phyloP scores from a whole-genome alignment of 2,329 filamentous ascomycete species.

The Aquanectria penicillioides region DNA sequence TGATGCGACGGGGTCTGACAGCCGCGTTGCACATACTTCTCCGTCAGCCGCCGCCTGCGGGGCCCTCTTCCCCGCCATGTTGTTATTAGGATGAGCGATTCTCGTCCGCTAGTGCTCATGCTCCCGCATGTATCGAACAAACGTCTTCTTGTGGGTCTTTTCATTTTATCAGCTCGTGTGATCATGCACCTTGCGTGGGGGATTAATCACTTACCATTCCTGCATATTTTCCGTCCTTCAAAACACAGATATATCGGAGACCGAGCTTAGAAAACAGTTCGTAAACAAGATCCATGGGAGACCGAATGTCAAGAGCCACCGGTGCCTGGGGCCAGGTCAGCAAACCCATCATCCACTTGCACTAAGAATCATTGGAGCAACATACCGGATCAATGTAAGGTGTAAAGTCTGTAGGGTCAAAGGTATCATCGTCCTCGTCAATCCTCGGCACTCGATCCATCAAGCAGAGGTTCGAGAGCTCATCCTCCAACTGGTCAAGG shows the following conservation, averaged over 20 bases:
- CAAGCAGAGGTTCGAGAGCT: constrained; percentile 78
- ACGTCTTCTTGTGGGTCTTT: constrained; percentile 92
- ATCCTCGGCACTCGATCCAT: constrained; percentile 77
- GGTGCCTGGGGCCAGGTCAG: constrained; percentile 69
- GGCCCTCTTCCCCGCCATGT: too few species aligned
- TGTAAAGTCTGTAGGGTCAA: constrained; percentile 85
- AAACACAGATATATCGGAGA: constrained; percentile 89
- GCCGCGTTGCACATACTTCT: too few species aligned
- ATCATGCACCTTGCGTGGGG: background rate
- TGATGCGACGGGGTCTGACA: too few species aligned
- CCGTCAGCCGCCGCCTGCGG: too few species aligned
- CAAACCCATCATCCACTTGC: background rate
- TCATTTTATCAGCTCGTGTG: constrained; percentile 20
- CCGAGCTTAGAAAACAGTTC: constrained; percentile 97
- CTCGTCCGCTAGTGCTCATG: constrained; percentile 64
- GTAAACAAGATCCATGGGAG: constrained; percentile 93
- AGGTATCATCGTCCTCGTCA: constrained; percentile 71
- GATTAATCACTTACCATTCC: constrained; percentile 75
- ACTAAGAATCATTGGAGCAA: constrained; percentile 28
- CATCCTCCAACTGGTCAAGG: constrained; percentile 83
- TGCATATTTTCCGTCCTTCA: constrained; percentile 84
- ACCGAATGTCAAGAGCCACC: constrained; percentile 86
- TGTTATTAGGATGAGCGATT: too few species aligned
- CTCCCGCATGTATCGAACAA: constrained; percentile 93
- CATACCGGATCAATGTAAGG: constrained; percentile 87